Evolutionary conservation across 345 rosid species (phyloP).

Genomic region (Populus nigra): DNA sequence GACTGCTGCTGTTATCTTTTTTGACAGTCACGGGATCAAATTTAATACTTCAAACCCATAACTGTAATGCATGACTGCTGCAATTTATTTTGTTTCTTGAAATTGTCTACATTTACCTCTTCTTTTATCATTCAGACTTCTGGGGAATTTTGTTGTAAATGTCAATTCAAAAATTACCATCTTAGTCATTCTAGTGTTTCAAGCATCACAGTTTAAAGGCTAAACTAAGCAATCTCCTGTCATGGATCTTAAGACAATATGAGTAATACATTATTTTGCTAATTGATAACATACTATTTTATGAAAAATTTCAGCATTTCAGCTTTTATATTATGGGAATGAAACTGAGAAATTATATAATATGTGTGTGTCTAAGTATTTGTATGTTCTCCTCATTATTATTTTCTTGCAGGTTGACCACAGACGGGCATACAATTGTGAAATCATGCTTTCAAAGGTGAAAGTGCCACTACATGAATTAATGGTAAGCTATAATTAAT

Average conservation of each 20-base stretch:
- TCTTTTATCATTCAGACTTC: not conserved
- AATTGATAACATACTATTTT: not conserved
- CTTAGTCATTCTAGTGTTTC: not conserved
- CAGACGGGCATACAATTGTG: slow-evolving; percentile 93
- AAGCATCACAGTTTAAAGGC: not conserved
- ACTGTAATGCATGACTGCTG: not conserved
- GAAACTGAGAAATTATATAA: not conserved
- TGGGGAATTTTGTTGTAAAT: not conserved
- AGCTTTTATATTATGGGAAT: not conserved
- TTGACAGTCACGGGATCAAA: not conserved
- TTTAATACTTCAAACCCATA: not conserved
- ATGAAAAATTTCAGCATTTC: not conserved
- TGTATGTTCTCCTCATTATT: not conserved
- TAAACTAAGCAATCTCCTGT: not conserved
- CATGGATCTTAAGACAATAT: not conserved
- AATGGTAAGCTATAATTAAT: slow-evolving; percentile 50
- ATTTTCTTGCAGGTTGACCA: slow-evolving; percentile 71
- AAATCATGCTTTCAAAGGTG: slow-evolving; percentile 98
- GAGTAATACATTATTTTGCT: not conserved
- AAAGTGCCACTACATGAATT: slow-evolving; percentile 78
- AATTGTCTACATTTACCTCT: not conserved
- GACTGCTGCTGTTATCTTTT: not conserved
- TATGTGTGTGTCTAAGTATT: not conserved
- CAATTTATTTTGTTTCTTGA: not conserved
- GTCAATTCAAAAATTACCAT: not conserved